phyloP scores from a whole-genome alignment of 2,329 filamentous ascomycete species.

The Ceratocystis alfenasii region DNA sequence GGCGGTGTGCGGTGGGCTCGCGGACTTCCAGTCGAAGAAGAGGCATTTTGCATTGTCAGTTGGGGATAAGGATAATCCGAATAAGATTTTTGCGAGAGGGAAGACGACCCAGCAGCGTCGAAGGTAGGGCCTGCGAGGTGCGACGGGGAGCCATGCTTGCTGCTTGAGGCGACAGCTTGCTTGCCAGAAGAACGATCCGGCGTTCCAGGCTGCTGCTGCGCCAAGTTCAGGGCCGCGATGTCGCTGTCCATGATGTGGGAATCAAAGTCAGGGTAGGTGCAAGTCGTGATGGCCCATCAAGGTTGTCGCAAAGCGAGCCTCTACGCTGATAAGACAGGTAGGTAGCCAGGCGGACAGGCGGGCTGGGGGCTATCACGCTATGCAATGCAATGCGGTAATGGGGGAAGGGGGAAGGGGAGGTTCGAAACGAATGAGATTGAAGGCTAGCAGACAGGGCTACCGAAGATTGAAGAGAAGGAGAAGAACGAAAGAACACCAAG shows the following conservation, averaged over 20 bases:
- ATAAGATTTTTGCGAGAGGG: slow-evolving; percentile 14
- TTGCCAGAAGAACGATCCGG: slow-evolving; percentile 19
- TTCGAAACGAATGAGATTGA: background rate
- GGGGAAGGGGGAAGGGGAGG: background rate
- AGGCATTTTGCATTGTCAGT: slow-evolving; percentile 2
- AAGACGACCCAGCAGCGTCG: slow-evolving; percentile 14
- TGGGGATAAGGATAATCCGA: slow-evolving; percentile 21
- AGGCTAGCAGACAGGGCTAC: background rate
- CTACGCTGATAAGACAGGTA: background rate
- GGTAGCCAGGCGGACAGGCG: background rate
- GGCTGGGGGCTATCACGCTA: background rate
- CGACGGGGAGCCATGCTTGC: slow-evolving; percentile 3
- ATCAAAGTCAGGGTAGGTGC: background rate
- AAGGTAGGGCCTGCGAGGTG: slow-evolving; percentile 13
- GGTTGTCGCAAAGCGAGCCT: background rate
- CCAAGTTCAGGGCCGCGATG: background rate
- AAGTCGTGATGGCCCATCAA: slow-evolving; percentile 5
- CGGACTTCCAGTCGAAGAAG: slow-evolving; percentile 14
- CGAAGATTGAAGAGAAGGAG: background rate
- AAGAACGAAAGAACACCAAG: slow-evolving; percentile 4
- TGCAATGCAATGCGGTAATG: background rate
- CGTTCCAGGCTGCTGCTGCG: slow-evolving; percentile 15
- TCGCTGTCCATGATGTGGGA: slow-evolving; percentile 15
- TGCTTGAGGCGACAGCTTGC: slow-evolving; percentile 6
- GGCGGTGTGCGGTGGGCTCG: slow-evolving; percentile 33